These are phyloP conservation scores for Euphorbia lathyris DNA, from an alignment of 345 rosid species.

Conservation along the genomic window DNA sequence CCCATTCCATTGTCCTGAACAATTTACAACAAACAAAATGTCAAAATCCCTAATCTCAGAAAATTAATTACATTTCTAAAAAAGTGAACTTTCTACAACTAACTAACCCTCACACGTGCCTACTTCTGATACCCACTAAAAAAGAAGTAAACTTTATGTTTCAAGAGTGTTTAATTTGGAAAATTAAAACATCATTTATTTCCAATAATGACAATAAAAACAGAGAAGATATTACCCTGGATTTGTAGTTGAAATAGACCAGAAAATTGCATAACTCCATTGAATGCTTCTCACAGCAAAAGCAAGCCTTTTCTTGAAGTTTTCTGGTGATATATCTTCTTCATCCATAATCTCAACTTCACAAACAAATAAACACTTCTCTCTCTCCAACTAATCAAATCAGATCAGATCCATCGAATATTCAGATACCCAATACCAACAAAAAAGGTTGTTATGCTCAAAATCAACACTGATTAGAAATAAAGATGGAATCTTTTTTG, in stretches of 20 bases:
- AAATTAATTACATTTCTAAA: not conserved
- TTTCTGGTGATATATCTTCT: constrained; percentile 42
- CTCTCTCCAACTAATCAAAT: not conserved
- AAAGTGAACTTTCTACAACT: not conserved
- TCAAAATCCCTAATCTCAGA: not conserved
- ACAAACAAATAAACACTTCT: not conserved
- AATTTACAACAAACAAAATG: not conserved
- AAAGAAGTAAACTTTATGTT: not conserved
- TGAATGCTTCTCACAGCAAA: constrained; percentile 77
- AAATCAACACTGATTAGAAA: not conserved
- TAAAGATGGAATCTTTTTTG: not conserved
- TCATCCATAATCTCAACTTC: constrained; percentile 30
- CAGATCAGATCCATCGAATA: constrained; percentile 8
- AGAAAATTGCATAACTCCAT: constrained; percentile 93
- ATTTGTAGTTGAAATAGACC: constrained; percentile 74
- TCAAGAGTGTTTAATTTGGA: not conserved
- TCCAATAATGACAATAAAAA: not conserved
- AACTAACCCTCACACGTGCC: not conserved
- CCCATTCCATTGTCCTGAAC: constrained; percentile 80
- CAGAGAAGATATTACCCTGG: constrained; percentile 54
- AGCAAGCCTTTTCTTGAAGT: constrained; percentile 73
- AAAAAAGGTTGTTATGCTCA: not conserved
- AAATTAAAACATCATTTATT: not conserved
- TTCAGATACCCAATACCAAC: not conserved
- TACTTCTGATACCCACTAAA: not conserved